These are phyloP conservation scores for Chenopodium suecicum DNA, from an alignment of 148 eudicot genomes.

Conservation along the genomic window DNA sequence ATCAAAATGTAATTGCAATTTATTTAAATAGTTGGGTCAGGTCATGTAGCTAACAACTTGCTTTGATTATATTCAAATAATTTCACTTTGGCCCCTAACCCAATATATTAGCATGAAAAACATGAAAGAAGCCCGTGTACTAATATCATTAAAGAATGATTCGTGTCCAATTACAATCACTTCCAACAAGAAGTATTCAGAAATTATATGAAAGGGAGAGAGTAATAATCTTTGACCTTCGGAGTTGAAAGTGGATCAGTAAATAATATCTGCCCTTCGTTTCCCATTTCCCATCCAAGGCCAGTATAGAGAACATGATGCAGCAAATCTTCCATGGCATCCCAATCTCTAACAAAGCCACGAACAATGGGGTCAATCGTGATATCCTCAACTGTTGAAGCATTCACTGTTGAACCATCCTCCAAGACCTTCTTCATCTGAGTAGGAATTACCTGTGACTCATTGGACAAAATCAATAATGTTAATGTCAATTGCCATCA, in stretches of 20 bases:
- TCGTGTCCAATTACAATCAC: not conserved
- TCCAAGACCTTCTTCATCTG: slow-evolving; percentile 69
- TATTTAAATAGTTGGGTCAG: not conserved
- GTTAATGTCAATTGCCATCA: not conserved
- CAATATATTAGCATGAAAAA: not conserved
- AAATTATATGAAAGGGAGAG: not conserved
- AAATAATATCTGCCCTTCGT: slow-evolving; percentile 80
- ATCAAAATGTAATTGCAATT: not conserved
- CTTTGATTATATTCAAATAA: too few relatives aligned
- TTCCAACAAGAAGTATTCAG: not conserved
- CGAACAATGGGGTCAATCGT: slow-evolving; percentile 73
- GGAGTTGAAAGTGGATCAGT: slow-evolving; percentile 83
- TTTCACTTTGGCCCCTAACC: too few relatives aligned
- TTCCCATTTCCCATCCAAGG: slow-evolving; percentile 87
- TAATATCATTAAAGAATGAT: not conserved
- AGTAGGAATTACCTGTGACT: slow-evolving; percentile 59
- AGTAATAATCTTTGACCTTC: slow-evolving; percentile 44
- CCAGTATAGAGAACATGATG: slow-evolving; percentile 68
- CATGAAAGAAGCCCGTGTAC: not conserved
- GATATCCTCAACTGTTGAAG: slow-evolving; percentile 38
- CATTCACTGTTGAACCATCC: slow-evolving; percentile 43
- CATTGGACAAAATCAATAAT: slow-evolving; percentile 12
- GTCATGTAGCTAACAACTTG: not conserved
- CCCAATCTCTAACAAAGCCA: slow-evolving; percentile 79
- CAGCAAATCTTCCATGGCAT: slow-evolving; percentile 84